Evolutionary conservation across 1,284 basidiomycete species (phyloP), one percentile per base, ranked within the genome.

Genomic region (Veloporphyrellus conicus): DNA sequence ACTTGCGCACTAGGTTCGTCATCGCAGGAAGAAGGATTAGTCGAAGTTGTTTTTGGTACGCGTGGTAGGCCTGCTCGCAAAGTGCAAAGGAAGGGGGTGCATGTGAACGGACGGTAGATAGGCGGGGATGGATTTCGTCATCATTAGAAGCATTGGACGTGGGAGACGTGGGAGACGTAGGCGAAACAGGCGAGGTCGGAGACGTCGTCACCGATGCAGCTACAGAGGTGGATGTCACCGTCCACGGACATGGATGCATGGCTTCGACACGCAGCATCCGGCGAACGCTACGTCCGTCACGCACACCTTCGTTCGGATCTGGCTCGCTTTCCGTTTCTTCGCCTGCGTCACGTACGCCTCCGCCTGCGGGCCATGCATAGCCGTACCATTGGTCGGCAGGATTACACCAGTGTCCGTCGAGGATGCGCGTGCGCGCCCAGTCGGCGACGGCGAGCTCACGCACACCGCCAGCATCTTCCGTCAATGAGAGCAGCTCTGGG

Each of bases 381-480:
- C 67, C 63, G 43, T 79, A 82, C 75, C 75, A 87, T 39, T 78
- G 72, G 60, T 87, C 85, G 1, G 79, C 81, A 6, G 86, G 86
- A 41, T 75, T 81, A 46, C 81, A 68, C 85, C 85, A 88, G 53
- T 79, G 75, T 1, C 86, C 85, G 47, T 87, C 84, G 28, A 88
- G 66, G 41, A 88, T 82, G 38, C 85, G 69, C 16, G 71, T 73
- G 23, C 86, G 73, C 6, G 82, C 83, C 83, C 84, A 87, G 56
- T 86, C 84, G n/a, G 74, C 71, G 41, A 87, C 67, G 0, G 85
- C 82, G 43, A 87, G 68, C 16, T 85, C 81, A 23, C 77, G 72
- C 5, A 85, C 77, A 22, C 78, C 71, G 7, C 69, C 76, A 6
- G 72, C 68, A 33, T 84, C 79, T 53, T 86, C 84, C 6, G 79